phyloP scores from a whole-genome alignment of 2,329 filamentous ascomycete species.

The Fusarium veterinarium region DNA sequence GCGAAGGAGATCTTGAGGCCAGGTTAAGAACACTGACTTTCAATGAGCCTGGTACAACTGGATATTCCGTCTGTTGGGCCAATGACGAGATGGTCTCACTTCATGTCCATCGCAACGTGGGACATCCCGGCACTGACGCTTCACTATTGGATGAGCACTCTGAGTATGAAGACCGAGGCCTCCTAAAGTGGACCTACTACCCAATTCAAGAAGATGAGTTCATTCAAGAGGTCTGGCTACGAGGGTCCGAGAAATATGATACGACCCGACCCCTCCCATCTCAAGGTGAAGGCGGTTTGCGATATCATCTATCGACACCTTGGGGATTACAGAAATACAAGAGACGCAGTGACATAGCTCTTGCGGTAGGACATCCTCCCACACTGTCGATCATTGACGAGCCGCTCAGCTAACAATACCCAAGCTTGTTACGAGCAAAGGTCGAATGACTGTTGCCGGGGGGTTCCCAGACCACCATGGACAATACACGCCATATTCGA shows the following conservation, averaged over 20 bases:
- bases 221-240: slow-evolving; percentile 19
- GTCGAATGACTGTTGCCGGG: no score
- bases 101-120: not conserved
- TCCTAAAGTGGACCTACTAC: slow-evolving; percentile 13
- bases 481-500: not conserved
- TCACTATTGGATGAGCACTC: not conserved
- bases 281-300: not conserved
- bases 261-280: not conserved
- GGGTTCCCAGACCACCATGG: not conserved
- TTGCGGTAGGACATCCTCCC: not conserved
- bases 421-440: no score
- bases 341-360: slow-evolving; percentile 12
- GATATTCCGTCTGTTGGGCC: slow-evolving; percentile 27
- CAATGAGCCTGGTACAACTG: slow-evolving; percentile 1
- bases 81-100: not conserved
- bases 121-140: fast-evolving
- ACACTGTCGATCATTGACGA: no score
- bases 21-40: slow-evolving; percentile 12
- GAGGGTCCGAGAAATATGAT: not conserved
- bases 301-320: not conserved
- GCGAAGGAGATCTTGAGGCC: not conserved
- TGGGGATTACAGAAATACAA: slow-evolving; percentile 11
- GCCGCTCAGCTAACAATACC: not conserved
- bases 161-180: not conserved
- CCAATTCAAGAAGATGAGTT: slow-evolving; percentile 2